Evolutionary conservation across 1,284 basidiomycete genomes (phyloP).

Genomic region (Chondrostereum purpureum): DNA sequence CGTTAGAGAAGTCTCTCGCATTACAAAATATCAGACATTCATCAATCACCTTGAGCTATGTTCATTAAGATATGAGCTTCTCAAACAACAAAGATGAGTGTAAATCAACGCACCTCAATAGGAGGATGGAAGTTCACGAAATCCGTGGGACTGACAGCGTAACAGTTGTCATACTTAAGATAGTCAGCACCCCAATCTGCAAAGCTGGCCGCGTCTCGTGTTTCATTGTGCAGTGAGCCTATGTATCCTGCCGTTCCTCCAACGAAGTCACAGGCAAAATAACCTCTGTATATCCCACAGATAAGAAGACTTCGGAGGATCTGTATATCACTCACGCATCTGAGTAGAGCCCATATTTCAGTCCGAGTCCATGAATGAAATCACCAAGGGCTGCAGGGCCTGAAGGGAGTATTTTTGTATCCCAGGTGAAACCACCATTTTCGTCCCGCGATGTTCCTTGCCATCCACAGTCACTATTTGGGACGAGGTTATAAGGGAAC

Average conservation of each 20-base stretch:
- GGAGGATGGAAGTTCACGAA: conserved; percentile 39
- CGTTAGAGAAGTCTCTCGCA: neutral
- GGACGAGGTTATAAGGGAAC: neutral
- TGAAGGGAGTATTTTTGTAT: conserved; percentile 30
- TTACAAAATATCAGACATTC: neutral
- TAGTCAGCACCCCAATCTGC: conserved; percentile 44
- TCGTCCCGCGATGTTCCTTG: conserved; percentile 33
- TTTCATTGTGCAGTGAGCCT: conserved; percentile 37
- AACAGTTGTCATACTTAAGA: conserved; percentile 47
- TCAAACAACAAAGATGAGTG: neutral
- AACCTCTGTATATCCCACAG: conserved; percentile 25
- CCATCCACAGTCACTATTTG: conserved; percentile 37
- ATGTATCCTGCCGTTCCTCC: conserved; percentile 37
- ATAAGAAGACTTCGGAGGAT: neutral
- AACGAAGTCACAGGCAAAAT: conserved; percentile 36
- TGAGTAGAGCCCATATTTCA: conserved; percentile 37
- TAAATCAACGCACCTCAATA: conserved; percentile 21
- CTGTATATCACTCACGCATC: conserved; percentile 29
- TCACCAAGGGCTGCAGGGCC: conserved; percentile 32
- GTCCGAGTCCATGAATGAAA: conserved; percentile 30
- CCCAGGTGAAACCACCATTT: conserved; percentile 36
- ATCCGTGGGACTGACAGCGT: conserved; percentile 36
- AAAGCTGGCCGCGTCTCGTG: conserved; percentile 35
- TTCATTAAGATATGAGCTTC: neutral
- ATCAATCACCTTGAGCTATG: conserved; percentile 26